A percentile compares a stretch with the other conserved stretches of the same genome.
phyloP scores from a whole-genome alignment of 345 rosid genomes.

The Acer saccharum region DNA sequence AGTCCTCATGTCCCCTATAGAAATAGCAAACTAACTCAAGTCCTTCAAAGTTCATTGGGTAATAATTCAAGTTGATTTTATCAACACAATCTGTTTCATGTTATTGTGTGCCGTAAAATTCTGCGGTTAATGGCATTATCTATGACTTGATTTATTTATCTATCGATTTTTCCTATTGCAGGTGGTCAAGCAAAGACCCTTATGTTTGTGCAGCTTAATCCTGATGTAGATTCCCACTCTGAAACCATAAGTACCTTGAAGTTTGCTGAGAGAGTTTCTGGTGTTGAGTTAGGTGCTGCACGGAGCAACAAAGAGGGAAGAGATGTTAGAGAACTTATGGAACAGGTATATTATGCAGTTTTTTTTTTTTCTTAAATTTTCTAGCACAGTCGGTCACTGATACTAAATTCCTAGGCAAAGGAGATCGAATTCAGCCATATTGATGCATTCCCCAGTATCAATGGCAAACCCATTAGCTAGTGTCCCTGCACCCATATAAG shows the following conservation, averaged over 20 bases:
- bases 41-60: conserved; percentile 97
- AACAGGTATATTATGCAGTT: conserved; percentile 54
- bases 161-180: conserved; percentile 30
- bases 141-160: conserved; percentile 7
- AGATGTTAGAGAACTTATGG: conserved; percentile 88
- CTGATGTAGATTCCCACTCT: conserved; percentile 85
- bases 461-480: background rate
- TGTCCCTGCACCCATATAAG: conserved; percentile 4
- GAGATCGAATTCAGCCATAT: conserved; percentile 6
- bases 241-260: conserved; percentile 92
- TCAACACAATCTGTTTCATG: conserved; percentile 1
- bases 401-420: background rate
- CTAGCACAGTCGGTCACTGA: background rate
- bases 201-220: conserved; percentile 96
- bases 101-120: background rate
- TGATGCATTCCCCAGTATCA: background rate
- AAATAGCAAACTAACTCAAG: conserved; percentile 98
- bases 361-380: conserved; percentile 7
- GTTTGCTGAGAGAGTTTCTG: conserved; percentile 97
- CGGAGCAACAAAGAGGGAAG: conserved; percentile 86
- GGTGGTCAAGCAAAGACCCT: conserved; percentile 99
- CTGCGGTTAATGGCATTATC: background rate
- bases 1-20: conserved; percentile 86
- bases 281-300: conserved; percentile 97
- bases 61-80: conserved; percentile 18